phyloP scores from a whole-genome alignment of 2,329 filamentous ascomycete genomes.

The Cordyceps cicadae region DNA sequence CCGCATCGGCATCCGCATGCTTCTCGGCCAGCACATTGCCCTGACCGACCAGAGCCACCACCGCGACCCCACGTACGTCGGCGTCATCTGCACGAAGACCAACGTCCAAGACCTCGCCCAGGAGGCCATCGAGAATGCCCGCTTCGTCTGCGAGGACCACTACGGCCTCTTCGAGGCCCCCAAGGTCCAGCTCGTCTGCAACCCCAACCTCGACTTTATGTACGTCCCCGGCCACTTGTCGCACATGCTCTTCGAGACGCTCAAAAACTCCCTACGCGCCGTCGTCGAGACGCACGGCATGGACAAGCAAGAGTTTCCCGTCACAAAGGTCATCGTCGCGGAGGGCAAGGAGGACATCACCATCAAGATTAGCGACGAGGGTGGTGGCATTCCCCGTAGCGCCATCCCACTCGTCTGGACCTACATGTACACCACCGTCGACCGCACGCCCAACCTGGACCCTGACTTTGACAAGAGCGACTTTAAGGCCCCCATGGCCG shows the following conservation, averaged over 20 bases:
- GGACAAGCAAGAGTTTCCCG: conserved; percentile 91
- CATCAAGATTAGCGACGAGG: conserved; percentile 96
- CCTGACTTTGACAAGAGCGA: conserved; percentile 98
- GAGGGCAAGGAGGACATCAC: conserved; percentile 98
- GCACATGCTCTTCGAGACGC: conserved; percentile 98
- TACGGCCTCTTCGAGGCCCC: conserved; percentile 96
- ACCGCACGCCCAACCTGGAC: conserved; percentile 87
- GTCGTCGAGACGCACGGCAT: conserved; percentile 93
- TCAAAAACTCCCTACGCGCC: conserved; percentile 95
- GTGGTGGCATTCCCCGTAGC: conserved; percentile 86
- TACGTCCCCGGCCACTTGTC: conserved; percentile 98
- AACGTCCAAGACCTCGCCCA: conserved; percentile 91
- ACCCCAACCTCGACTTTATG: conserved; percentile 94
- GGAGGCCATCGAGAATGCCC: conserved; percentile 95
- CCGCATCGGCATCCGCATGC: conserved; percentile 96
- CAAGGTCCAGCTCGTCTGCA: conserved; percentile 93
- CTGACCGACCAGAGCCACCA: conserved; percentile 87
- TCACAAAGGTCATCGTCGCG: conserved; percentile 95
- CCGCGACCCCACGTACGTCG: conserved; percentile 87
- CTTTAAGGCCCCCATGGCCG: conserved; percentile 98
- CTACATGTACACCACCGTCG: conserved; percentile 99
- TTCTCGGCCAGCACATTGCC: conserved; percentile 97
- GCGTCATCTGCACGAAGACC: conserved; percentile 98
- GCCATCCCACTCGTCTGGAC: conserved; percentile 98
- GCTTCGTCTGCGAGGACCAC: conserved; percentile 98